These are phyloP conservation scores for Artemisia annua DNA, from an alignment of 129 eudicot species.

Conservation along the genomic window DNA sequence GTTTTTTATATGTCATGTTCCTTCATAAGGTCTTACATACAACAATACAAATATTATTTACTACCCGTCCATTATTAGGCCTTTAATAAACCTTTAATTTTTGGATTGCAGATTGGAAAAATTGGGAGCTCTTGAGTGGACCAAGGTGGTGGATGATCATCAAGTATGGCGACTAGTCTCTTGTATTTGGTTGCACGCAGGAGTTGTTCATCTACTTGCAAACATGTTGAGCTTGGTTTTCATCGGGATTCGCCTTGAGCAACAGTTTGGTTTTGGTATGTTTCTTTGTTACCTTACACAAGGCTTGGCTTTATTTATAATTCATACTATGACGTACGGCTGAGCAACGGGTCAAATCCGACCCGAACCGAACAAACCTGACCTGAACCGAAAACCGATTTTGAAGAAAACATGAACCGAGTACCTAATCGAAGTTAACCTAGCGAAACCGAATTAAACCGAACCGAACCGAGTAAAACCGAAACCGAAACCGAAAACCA, in stretches of 20 bases:
- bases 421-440: too few species aligned
- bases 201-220: slow-evolving; percentile 86
- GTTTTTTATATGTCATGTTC: background rate
- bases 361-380: too few species aligned
- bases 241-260: slow-evolving; percentile 96
- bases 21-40: background rate
- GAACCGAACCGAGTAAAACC: too few species aligned
- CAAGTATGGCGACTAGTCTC: slow-evolving; percentile 92
- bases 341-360: too few species aligned
- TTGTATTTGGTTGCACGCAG: slow-evolving; percentile 91
- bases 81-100: background rate
- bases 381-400: too few species aligned
- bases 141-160: slow-evolving; percentile 63
- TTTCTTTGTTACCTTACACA: background rate
- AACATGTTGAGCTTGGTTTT: slow-evolving; percentile 93
- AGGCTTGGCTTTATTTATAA: background rate
- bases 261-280: slow-evolving; percentile 89
- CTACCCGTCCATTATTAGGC: background rate
- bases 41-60: background rate
- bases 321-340: too few species aligned
- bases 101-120: slow-evolving; percentile 57
- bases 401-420: too few species aligned
- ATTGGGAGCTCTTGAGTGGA: slow-evolving; percentile 88
- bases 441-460: too few species aligned
- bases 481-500: too few species aligned